phyloP scores from a whole-genome alignment of 352 stramenopile species.

The Phytophthora pini region DNA sequence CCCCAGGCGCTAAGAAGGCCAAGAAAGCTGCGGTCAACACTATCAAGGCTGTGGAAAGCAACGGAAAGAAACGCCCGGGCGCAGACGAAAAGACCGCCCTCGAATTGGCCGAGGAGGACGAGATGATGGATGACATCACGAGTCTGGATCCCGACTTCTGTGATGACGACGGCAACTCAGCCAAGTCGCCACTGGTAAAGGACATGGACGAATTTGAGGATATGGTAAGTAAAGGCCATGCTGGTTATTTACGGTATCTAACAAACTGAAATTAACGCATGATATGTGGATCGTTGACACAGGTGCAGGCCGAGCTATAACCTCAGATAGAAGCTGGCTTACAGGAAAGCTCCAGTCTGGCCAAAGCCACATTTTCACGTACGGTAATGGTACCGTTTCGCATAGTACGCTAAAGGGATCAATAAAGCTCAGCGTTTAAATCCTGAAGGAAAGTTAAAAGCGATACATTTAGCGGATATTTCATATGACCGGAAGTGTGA shows the following conservation, averaged over 20 bases:
- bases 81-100: conserved; percentile 1
- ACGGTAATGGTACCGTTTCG: background rate
- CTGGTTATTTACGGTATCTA: too few relatives aligned
- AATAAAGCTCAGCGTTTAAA: conserved; percentile 2
- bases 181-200: background rate
- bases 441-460: background rate
- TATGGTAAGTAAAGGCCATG: too few relatives aligned
- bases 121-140: conserved; percentile 1
- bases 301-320: background rate
- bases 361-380: background rate
- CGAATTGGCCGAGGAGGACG: background rate
- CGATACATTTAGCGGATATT: background rate
- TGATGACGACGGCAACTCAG: conserved; percentile 6
- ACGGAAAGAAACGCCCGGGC: conserved; percentile 6
- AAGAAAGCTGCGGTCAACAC: conserved; percentile 14
- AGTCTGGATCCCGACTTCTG: background rate
- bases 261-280: too few relatives aligned
- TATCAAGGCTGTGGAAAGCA: conserved; percentile 1
- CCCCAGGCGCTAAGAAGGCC: conserved; percentile 5
- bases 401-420: background rate
- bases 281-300: conserved; percentile 8
- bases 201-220: too few relatives aligned
- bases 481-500: background rate
- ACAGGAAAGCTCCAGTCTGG: background rate
- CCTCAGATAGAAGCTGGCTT: background rate